Evolutionary conservation across 1,139 yeast species (phyloP), one percentile per base, ranked within the genome.

Genomic region (Yamadazyma spencermartinsiae): DNA sequence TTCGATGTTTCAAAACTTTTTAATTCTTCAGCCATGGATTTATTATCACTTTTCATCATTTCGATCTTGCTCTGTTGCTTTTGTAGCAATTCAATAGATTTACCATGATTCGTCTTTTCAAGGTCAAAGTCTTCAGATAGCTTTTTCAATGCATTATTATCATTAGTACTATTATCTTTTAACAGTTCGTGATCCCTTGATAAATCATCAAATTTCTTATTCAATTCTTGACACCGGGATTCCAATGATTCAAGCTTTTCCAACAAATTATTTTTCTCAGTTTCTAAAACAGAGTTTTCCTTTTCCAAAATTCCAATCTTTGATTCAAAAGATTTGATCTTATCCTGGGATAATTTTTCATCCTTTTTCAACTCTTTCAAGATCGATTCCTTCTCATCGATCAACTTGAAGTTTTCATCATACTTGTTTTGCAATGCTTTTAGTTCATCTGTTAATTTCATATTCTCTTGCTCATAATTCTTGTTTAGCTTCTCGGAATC

Each of bases 401-500:
- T 53, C 13, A 56, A 35, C 8, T 52, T 48, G 7, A 61, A 52
- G 4, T 64, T 60, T 3, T 56, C 43, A 7, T 58, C 58, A 8
- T 36, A 67, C 57, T 41, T 68, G 66, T 30, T 59, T 61, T 48
- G 65, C 87, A 26, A 86, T 65, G 33, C 66, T 66, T 41, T 72
- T 75, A 38, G 86, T 67, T 45, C 81, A 79, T 44, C 44, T 23
- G 49, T 48, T 17, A 81, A 59, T 14, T 60, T 66, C 15, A 62
- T 60, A 50, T 80, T 82, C 48, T 79, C 86, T 6, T 56, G 58
- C 9, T 74, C 62, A 28, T 81, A 61, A 10, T 69, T 54, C 17
- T 45, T 65, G 41, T 70, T 66, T 34, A 76, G 54, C 35, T 72
- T 68, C 39, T 67, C 74, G 1, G 68, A 57, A 26, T 69, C 74